Conservation (phyloP, 2,329 filamentous ascomycete species). For the Ophiostoma himal-ulmi region DNA sequence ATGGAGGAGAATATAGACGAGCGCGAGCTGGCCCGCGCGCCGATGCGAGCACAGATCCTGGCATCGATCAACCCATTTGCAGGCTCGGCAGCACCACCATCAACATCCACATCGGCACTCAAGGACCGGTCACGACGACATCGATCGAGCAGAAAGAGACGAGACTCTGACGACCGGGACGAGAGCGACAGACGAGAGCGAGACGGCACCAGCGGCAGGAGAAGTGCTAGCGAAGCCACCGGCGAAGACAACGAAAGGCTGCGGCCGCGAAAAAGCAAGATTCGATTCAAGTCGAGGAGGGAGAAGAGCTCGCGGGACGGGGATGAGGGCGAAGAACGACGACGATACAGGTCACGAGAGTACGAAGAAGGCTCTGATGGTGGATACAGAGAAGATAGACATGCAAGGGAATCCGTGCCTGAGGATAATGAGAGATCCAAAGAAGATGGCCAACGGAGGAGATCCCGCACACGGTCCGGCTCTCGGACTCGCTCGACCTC, state of each 20-base stretch:
- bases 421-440: not conserved
- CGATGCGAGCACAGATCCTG: conserved; percentile 44
- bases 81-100: conserved; percentile 4
- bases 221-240: not conserved
- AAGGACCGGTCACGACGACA: conserved; percentile 11
- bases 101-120: conserved; percentile 5
- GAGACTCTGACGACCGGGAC: not conserved
- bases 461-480: not conserved
- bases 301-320: not conserved
- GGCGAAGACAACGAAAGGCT: conserved; percentile 8
- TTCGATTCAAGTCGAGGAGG: conserved; percentile 16
- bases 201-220: not conserved
- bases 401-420: not conserved
- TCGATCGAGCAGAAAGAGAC: conserved; percentile 9
- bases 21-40: conserved; percentile 25
- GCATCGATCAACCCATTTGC: conserved; percentile 43
- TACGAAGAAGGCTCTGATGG: not conserved
- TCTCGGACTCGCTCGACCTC: not conserved
- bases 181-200: not conserved
- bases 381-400: not conserved
- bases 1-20: conserved; percentile 22
- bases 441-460: not conserved
- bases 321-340: not conserved
- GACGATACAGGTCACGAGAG: conserved; percentile 7
- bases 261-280: conserved; percentile 10